phyloP scores from a whole-genome alignment of 2,329 filamentous ascomycete genomes.

The Aspergillus alliaceus region DNA sequence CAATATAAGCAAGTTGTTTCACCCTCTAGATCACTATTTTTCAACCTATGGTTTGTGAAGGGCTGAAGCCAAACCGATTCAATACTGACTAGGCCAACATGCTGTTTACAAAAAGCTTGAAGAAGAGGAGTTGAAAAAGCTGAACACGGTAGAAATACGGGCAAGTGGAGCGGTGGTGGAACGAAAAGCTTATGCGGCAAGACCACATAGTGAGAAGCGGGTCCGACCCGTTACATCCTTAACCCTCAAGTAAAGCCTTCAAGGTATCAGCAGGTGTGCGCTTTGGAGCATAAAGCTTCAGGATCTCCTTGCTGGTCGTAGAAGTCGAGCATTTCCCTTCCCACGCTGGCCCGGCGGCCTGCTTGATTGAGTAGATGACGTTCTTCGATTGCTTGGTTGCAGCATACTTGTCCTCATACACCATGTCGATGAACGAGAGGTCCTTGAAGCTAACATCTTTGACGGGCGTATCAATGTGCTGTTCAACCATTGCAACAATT shows the following conservation, averaged over 20 bases:
- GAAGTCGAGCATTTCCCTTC: conserved; percentile 29
- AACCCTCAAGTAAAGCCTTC: conserved; percentile 14
- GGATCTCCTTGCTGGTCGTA: conserved; percentile 28
- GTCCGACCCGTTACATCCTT: no score
- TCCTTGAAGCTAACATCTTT: conserved; percentile 34
- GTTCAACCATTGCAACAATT: conserved; percentile 37
- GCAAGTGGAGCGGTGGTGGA: no score
- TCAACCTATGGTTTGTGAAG: no score
- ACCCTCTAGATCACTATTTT: no score
- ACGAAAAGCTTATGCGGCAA: no score
- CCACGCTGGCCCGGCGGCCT: conserved; percentile 27
- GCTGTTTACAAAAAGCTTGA: no score
- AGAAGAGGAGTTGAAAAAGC: no score
- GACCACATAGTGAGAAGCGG: no score
- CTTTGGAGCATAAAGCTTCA: conserved; percentile 31
- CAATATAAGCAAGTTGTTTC: no score
- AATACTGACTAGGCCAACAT: no score
- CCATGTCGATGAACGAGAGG: conserved; percentile 28
- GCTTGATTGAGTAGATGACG: conserved; percentile 30
- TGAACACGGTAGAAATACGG: no score
- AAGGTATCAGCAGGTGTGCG: conserved; percentile 26
- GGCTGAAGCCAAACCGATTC: no score
- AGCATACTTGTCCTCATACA: conserved; percentile 12
- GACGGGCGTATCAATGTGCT: conserved; percentile 28
- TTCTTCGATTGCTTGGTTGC: conserved; percentile 21